Conservation (phyloP, 2,329 filamentous ascomycete genomes). For the Trichoderma simmonsii region DNA sequence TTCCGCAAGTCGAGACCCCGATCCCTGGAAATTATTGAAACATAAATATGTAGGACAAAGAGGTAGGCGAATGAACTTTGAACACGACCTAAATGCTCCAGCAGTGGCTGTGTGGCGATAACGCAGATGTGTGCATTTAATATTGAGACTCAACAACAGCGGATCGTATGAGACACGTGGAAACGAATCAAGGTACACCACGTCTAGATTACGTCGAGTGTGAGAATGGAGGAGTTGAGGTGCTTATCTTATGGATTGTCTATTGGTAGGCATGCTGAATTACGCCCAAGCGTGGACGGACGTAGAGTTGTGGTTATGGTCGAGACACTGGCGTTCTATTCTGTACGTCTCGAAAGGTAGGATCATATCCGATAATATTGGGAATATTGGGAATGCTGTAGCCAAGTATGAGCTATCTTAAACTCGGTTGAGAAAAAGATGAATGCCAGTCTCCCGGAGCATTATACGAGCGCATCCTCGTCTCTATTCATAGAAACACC, state of each 20-base stretch:
- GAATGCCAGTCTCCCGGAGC: too few species aligned
- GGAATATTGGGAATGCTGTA: accelerated
- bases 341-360: not conserved
- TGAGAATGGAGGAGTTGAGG: not conserved
- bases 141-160: not conserved
- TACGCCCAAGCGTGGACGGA: not conserved
- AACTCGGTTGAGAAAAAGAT: too few species aligned
- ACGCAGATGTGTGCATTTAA: not conserved
- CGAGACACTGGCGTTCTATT: not conserved
- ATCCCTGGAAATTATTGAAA: not conserved
- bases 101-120: not conserved
- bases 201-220: not conserved
- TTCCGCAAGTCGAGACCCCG: not conserved
- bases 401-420: too few species aligned
- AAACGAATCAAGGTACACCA: not conserved
- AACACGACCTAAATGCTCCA: not conserved
- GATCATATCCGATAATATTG: not conserved
- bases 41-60: not conserved
- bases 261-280: not conserved
- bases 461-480: too few species aligned
- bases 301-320: not conserved
- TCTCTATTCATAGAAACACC: too few species aligned
- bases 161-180: not conserved
- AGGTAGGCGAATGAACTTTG: not conserved
- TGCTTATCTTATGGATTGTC: not conserved